A percentile compares a stretch with the other conserved stretches of the same genome.
Evolutionary conservation across 2,329 filamentous ascomycete genomes (phyloP).

Genomic region (Exserohilum rostratum): DNA sequence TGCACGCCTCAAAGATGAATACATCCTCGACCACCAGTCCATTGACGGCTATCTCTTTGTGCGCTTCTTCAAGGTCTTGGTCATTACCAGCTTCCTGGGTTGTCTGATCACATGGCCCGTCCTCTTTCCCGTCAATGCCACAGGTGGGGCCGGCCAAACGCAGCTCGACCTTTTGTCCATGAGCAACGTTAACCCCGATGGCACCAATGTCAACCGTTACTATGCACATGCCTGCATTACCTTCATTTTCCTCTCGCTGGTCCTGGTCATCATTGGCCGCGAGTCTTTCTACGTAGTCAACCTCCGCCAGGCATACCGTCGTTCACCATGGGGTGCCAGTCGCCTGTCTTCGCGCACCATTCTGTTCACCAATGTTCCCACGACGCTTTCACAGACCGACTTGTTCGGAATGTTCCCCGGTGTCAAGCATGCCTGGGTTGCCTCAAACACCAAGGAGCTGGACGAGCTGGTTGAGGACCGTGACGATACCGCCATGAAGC

Average conservation of each 20-base stretch:
- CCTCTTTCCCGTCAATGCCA: conserved; percentile 55
- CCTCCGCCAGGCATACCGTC: conserved; percentile 55
- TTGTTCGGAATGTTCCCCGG: conserved; percentile 50
- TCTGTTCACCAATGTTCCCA: conserved; percentile 56
- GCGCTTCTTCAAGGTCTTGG: conserved; percentile 54
- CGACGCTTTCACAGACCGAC: conserved; percentile 46
- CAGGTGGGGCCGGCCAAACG: conserved; percentile 43
- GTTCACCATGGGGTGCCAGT: conserved; percentile 52
- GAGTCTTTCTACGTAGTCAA: conserved; percentile 57
- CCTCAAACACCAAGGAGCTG: conserved; percentile 54
- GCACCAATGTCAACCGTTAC: conserved; percentile 45
- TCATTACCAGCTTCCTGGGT: conserved; percentile 52
- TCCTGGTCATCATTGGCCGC: conserved; percentile 53
- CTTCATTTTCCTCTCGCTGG: conserved; percentile 51
- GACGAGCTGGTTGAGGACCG: conserved; percentile 53
- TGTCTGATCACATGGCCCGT: conserved; percentile 54
- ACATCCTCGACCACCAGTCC: conserved; percentile 56
- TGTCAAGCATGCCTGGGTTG: conserved; percentile 55
- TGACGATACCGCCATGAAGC: conserved; percentile 50
- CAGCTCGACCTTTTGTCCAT: conserved; percentile 50
- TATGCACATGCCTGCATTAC: conserved; percentile 54
- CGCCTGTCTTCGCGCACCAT: conserved; percentile 56
- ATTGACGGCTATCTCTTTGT: conserved; percentile 58
- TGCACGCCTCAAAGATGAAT: conserved; percentile 51
- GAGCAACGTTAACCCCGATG: conserved; percentile 44